Evolutionary conservation across 208 protist species (phyloP).

Genomic region (Porcisia deanei): DNA sequence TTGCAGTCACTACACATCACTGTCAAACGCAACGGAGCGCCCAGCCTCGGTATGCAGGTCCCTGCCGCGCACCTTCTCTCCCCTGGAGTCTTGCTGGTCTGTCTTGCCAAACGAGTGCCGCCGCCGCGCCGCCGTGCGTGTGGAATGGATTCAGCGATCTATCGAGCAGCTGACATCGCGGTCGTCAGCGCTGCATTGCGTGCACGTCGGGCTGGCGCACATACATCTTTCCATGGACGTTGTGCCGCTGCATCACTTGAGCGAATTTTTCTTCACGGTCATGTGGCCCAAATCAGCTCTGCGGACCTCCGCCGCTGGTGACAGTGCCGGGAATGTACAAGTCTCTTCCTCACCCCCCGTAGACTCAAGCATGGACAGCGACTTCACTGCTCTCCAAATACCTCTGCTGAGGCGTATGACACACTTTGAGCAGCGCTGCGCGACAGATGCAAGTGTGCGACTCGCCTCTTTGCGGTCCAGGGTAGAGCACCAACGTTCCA

Average conservation of each 20-base stretch:
- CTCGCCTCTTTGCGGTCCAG: conserved; percentile 23
- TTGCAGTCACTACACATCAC: neutral
- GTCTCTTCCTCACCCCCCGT: neutral
- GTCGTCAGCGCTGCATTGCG: conserved; percentile 15
- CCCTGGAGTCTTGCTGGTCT: conserved; percentile 33
- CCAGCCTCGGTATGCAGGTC: neutral
- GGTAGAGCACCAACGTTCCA: conserved; percentile 22
- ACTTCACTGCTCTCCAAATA: conserved; percentile 21
- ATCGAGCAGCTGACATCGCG: conserved; percentile 13
- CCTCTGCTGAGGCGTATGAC: conserved; percentile 6
- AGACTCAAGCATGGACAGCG: neutral
- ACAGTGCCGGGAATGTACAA: neutral
- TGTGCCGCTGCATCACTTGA: conserved; percentile 24
- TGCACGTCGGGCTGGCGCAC: conserved; percentile 6
- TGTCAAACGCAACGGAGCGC: neutral
- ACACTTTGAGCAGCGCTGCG: conserved; percentile 22
- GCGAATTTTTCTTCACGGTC: conserved; percentile 26
- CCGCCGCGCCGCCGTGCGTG: conserved; percentile 11
- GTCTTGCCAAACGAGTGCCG: conserved; percentile 28
- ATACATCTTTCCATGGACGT: conserved; percentile 21
- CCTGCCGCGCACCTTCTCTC: conserved; percentile 6
- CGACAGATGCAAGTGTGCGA: conserved; percentile 9
- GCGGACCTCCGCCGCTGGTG: neutral
- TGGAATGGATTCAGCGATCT: conserved; percentile 23
- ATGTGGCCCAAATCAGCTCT: conserved; percentile 15